A percentile compares a stretch with the other conserved stretches of the same genome.
These are phyloP conservation scores for Primulina huaijiensis DNA, from an alignment of 257 asterid genomes.

Conservation along the genomic window DNA sequence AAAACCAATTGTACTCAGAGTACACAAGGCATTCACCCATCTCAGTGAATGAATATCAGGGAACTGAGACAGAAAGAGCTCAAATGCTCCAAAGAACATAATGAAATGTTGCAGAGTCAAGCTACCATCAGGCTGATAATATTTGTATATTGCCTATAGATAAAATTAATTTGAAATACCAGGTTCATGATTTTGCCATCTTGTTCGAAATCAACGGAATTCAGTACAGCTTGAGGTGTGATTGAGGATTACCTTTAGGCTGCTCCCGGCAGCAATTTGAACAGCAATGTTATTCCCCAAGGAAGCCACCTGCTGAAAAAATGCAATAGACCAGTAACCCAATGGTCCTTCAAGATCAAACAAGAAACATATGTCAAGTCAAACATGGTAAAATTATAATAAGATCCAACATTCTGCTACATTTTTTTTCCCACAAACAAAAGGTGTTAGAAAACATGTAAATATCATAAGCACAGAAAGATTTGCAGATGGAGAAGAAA, in stretches of 20 bases:
- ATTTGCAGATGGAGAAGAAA: background rate
- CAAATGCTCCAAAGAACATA: conserved; percentile 48
- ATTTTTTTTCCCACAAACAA: no score
- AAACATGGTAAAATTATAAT: background rate
- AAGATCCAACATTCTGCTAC: background rate
- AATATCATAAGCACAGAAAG: background rate
- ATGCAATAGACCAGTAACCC: conserved; percentile 72
- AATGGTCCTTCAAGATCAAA: conserved; percentile 47
- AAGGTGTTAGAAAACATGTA: background rate
- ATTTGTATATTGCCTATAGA: conserved; percentile 46
- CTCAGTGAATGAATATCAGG: conserved; percentile 61
- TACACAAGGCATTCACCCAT: conserved; percentile 57
- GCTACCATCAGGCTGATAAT: conserved; percentile 44
- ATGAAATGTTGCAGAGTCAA: conserved; percentile 59
- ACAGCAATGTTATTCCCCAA: conserved; percentile 61
- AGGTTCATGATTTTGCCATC: background rate
- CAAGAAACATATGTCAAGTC: conserved; percentile 3
- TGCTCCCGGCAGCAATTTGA: conserved; percentile 64
- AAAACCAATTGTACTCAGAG: conserved; percentile 54
- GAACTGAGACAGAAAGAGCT: conserved; percentile 52
- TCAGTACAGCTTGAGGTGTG: background rate
- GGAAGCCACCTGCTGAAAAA: conserved; percentile 69
- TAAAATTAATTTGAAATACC: background rate
- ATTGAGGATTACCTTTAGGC: conserved; percentile 49
- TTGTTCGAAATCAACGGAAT: background rate